A percentile compares a stretch with the other conserved stretches of the same genome.
Conservation (phyloP, 2,329 filamentous ascomycete genomes). For the Alternaria incomplexa region DNA sequence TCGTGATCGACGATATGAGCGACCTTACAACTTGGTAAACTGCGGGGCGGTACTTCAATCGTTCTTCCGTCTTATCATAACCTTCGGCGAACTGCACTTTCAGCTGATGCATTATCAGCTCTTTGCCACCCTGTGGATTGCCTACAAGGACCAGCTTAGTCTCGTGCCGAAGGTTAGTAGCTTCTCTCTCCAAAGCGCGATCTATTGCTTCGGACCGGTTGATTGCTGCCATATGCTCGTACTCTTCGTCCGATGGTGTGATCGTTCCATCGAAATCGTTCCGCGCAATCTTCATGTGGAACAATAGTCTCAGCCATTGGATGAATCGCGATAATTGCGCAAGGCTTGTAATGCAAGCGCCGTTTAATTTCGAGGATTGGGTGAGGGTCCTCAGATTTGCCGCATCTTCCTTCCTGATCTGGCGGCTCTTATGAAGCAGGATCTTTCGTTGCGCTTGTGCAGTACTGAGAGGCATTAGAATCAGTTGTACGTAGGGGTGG, state of each 20-base stretch:
- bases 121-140: conserved; percentile 37
- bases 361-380: conserved; percentile 37
- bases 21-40: conserved; percentile 40
- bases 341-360: conserved; percentile 34
- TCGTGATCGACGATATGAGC: conserved; percentile 45
- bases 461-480: conserved; percentile 37
- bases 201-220: conserved; percentile 46
- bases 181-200: conserved; percentile 42
- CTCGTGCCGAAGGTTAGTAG: conserved; percentile 38
- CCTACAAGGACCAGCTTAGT: conserved; percentile 45
- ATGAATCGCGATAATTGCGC: conserved; percentile 41
- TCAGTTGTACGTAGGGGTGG: neutral
- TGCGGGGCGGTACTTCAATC: conserved; percentile 32
- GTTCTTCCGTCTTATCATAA: conserved; percentile 40
- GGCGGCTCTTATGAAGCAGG: conserved; percentile 43
- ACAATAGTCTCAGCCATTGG: conserved; percentile 41
- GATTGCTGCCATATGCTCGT: conserved; percentile 38
- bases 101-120: conserved; percentile 47
- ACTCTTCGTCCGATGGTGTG: conserved; percentile 38
- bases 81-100: conserved; percentile 45
- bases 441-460: conserved; percentile 47
- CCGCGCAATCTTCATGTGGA: conserved; percentile 34
- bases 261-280: conserved; percentile 19
- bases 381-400: conserved; percentile 36
- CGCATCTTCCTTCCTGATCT: conserved; percentile 43